phyloP scores from a whole-genome alignment of 768 basidiomycete species.

The Cystoderma amianthinum region DNA sequence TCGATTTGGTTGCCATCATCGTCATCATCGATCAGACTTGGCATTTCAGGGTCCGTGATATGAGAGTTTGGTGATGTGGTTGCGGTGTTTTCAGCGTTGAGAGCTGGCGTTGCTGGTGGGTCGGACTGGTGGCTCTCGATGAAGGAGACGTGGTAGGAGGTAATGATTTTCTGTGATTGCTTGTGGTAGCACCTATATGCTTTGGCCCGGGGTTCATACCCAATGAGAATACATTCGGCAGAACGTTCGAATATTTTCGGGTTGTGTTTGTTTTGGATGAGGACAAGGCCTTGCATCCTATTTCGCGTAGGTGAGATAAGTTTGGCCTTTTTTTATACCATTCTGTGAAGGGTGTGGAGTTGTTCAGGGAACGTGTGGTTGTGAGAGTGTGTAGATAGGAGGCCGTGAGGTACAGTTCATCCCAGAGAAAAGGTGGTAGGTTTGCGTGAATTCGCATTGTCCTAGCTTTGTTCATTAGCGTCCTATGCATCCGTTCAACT shows the following conservation, averaged over 20 bases:
- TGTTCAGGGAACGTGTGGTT: conserved; percentile 3
- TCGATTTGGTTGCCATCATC: too few species aligned
- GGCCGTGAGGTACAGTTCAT: conserved; percentile 23
- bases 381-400: conserved; percentile 13
- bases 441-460: conserved; percentile 19
- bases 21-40: too few species aligned
- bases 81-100: neutral
- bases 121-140: conserved; percentile 8
- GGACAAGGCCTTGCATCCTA: conserved; percentile 18
- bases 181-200: conserved; percentile 9
- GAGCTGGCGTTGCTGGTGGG: neutral
- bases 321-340: conserved; percentile 13
- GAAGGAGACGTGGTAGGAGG: conserved; percentile 14
- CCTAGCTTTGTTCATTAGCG: conserved; percentile 18
- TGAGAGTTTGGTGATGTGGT: neutral
- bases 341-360: conserved; percentile 9
- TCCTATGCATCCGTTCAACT: conserved; percentile 27
- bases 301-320: conserved; percentile 18
- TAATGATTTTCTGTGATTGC: conserved; percentile 4
- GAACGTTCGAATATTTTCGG: conserved; percentile 17
- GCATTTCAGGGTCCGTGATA: too few species aligned
- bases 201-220: conserved; percentile 11
- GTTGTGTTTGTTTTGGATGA: conserved; percentile 14
- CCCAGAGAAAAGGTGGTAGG: conserved; percentile 20
- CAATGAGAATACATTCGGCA: conserved; percentile 13